Conservation (phyloP, 805 yeast species). For the Isabelozyma rhagii region DNA sequence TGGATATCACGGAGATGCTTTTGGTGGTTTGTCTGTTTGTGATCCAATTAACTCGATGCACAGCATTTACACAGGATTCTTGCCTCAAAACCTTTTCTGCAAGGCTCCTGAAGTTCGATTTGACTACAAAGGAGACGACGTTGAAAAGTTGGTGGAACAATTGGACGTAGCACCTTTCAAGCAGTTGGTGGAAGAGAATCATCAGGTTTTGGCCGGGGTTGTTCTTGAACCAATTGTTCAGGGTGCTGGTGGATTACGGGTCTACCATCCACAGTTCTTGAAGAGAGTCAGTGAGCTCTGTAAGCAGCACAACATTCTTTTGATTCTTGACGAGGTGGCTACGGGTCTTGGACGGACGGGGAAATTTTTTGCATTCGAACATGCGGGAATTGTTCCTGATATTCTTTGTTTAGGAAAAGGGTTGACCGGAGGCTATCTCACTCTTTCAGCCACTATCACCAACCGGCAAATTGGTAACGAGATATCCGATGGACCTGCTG, state of each 20-base stretch:
- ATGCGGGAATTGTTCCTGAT: slow-evolving; percentile 44
- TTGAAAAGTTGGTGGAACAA: neutral
- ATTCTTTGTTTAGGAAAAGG: slow-evolving; percentile 49
- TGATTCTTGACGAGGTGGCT: slow-evolving; percentile 72
- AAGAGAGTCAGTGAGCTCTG: slow-evolving; percentile 29
- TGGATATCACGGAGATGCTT: slow-evolving; percentile 39
- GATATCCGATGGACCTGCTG: slow-evolving; percentile 10
- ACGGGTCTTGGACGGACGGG: slow-evolving; percentile 63
- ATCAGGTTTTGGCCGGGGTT: slow-evolving; percentile 29
- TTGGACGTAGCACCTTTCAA: slow-evolving; percentile 20
- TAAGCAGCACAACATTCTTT: slow-evolving; percentile 47
- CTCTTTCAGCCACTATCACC: slow-evolving; percentile 45
- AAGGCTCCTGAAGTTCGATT: slow-evolving; percentile 16
- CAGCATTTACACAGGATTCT: slow-evolving; percentile 21
- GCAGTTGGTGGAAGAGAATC: slow-evolving; percentile 20
- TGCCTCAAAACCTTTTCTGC: slow-evolving; percentile 21
- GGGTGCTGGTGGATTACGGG: slow-evolving; percentile 37
- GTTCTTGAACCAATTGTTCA: slow-evolving; percentile 34
- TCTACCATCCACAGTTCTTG: slow-evolving; percentile 29
- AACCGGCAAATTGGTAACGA: slow-evolving; percentile 27
- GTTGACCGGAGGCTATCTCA: slow-evolving; percentile 45
- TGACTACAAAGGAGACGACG: slow-evolving; percentile 13
- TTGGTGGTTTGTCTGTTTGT: slow-evolving; percentile 38
- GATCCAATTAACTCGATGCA: slow-evolving; percentile 31
- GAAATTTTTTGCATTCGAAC: slow-evolving; percentile 46